These are phyloP conservation scores for Plasmodium chabaudi DNA, from an alignment of 169 alveolate species.

Conservation along the genomic window DNA sequence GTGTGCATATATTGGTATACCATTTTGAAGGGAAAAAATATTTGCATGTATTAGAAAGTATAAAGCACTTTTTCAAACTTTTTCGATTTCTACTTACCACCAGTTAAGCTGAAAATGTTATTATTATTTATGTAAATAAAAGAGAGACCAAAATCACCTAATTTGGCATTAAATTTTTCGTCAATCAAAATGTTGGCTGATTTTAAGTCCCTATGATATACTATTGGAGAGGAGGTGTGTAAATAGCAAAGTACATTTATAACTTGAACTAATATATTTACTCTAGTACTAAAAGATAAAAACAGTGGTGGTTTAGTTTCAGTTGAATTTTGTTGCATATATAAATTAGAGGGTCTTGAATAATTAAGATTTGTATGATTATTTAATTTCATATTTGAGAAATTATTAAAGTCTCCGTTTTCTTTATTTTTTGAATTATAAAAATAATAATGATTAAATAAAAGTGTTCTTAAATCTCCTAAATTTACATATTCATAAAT, in stretches of 20 bases:
- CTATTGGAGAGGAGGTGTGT: constrained; percentile 72
- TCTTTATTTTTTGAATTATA: constrained; percentile 38
- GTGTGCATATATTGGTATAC: not conserved
- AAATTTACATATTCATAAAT: constrained; percentile 43
- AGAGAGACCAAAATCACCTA: constrained; percentile 82
- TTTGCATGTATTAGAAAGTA: not conserved
- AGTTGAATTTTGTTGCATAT: not conserved
- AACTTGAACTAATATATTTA: constrained; percentile 57
- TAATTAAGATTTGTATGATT: no score
- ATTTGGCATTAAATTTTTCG: constrained; percentile 80
- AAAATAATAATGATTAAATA: constrained; percentile 66
- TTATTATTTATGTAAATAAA: constrained; percentile 53
- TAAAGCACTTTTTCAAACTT: not conserved
- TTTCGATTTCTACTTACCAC: constrained; percentile 21
- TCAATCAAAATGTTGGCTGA: constrained; percentile 82
- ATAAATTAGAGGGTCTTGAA: not conserved
- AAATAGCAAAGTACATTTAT: constrained; percentile 61
- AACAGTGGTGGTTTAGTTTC: constrained; percentile 26
- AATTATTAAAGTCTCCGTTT: not conserved
- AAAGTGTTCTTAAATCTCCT: constrained; percentile 69
- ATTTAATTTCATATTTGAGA: not conserved
- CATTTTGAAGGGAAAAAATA: not conserved
- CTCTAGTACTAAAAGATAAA: constrained; percentile 30
- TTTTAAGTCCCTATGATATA: constrained; percentile 81
- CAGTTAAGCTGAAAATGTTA: constrained; percentile 58